phyloP scores from a whole-genome alignment of 1,284 basidiomycete species.

The Pterulicium gracile region DNA sequence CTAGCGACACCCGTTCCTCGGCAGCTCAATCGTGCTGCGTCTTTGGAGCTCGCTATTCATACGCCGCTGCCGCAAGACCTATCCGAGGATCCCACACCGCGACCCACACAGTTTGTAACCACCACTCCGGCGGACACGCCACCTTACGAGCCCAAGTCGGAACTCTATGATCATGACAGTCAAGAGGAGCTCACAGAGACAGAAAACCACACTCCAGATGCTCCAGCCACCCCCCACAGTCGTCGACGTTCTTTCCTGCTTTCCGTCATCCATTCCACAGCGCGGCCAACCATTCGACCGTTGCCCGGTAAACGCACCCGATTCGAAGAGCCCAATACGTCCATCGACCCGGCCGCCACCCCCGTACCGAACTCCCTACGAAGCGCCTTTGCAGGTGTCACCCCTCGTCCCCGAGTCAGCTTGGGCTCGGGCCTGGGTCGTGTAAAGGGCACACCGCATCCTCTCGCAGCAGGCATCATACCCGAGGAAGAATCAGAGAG shows the following conservation, averaged over 20 bases:
- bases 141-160: slow-evolving; percentile 14
- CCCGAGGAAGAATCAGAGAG: slow-evolving; percentile 22
- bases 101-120: slow-evolving; percentile 9
- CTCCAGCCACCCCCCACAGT: slow-evolving; percentile 49
- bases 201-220: slow-evolving; percentile 13
- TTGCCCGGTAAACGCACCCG: slow-evolving; percentile 20
- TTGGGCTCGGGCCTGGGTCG: slow-evolving; percentile 12
- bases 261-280: slow-evolving; percentile 66
- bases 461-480: slow-evolving; percentile 30
- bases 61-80: background rate
- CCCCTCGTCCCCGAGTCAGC: slow-evolving; percentile 38
- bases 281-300: slow-evolving; percentile 45
- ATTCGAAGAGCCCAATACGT: slow-evolving; percentile 23
- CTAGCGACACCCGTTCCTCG: background rate
- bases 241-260: slow-evolving; percentile 67
- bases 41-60: background rate
- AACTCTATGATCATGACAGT: slow-evolving; percentile 16
- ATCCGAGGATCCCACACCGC: background rate
- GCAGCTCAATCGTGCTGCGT: background rate
- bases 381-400: slow-evolving; percentile 49
- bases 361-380: slow-evolving; percentile 23
- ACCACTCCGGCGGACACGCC: slow-evolving; percentile 14
- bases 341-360: slow-evolving; percentile 9
- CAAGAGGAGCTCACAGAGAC: slow-evolving; percentile 16
- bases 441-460: slow-evolving; percentile 39